Evolutionary conservation across 139 green algal genomes (phyloP).

Genomic region (Spirogloea muscicola): DNA sequence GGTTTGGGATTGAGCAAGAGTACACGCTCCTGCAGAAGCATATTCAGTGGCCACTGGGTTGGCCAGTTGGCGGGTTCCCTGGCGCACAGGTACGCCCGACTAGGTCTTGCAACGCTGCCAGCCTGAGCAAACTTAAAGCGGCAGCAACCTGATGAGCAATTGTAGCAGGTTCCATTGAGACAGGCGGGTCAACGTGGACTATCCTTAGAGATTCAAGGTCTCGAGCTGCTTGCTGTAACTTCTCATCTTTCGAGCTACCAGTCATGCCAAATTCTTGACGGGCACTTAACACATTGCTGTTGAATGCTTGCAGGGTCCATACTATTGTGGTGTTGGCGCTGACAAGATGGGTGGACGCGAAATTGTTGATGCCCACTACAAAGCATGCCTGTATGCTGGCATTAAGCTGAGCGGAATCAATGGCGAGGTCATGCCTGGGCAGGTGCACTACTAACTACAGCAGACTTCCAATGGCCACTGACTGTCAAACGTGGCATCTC

Average conservation of each 20-base stretch:
- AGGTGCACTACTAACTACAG: too few species aligned
- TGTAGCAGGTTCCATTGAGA: too few species aligned
- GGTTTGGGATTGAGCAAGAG: constrained; percentile 97
- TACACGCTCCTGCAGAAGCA: constrained; percentile 62
- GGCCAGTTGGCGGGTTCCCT: constrained; percentile 38
- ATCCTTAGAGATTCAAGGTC: too few species aligned
- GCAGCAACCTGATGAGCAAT: too few species aligned
- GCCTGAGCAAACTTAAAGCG: too few species aligned
- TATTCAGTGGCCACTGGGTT: constrained; percentile 94
- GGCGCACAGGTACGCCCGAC: constrained; percentile 32
- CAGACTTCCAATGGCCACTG: too few species aligned
- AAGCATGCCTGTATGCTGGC: constrained; percentile 86
- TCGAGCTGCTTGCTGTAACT: too few species aligned
- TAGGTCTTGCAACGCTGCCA: too few species aligned
- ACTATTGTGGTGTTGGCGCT: constrained; percentile 92
- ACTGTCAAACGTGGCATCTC: too few species aligned
- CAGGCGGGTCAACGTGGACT: too few species aligned
- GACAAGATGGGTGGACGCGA: constrained; percentile 85
- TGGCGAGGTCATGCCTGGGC: constrained; percentile 94
- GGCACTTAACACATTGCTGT: not conserved
- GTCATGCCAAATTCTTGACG: too few species aligned
- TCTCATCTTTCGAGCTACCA: too few species aligned
- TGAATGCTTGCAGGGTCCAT: constrained; percentile 74
- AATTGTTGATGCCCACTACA: constrained; percentile 93
- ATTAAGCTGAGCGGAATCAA: constrained; percentile 93